A percentile compares a stretch with the other conserved stretches of the same genome.
Conservation (phyloP, 768 basidiomycete species). For the Boletus insuetus region DNA sequence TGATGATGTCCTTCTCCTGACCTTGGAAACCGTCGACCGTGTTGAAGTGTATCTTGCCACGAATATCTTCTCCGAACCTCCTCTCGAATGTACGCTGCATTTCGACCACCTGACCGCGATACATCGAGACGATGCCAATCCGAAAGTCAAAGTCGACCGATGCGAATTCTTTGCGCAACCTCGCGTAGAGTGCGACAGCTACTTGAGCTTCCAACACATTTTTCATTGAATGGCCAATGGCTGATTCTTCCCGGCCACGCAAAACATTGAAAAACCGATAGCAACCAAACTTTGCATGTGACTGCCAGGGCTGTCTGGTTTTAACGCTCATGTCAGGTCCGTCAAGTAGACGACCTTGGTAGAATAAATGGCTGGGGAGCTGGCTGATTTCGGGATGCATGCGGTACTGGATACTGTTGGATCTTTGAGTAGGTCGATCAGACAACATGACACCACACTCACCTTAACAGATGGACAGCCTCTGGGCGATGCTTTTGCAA, state of each 20-base stretch:
- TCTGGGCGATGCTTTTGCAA: conserved; percentile 76
- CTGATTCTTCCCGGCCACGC: conserved; percentile 56
- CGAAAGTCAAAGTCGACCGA: conserved; percentile 49
- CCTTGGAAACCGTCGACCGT: conserved; percentile 99
- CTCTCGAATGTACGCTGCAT: conserved; percentile 66
- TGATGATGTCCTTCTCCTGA: conserved; percentile 98
- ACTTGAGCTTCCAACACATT: conserved; percentile 73
- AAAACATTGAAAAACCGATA: conserved; percentile 89
- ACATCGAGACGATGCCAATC: conserved; percentile 87
- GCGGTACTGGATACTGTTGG: conserved; percentile 90
- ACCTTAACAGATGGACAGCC: conserved; percentile 92
- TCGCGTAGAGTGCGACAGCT: conserved; percentile 73
- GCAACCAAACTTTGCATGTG: conserved; percentile 68
- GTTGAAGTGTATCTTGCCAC: conserved; percentile 82
- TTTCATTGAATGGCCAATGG: conserved; percentile 64
- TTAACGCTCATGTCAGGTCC: conserved; percentile 86
- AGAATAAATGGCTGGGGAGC: conserved; percentile 88
- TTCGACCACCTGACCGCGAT: conserved; percentile 83
- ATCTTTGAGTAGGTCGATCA: not conserved
- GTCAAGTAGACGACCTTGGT: conserved; percentile 73
- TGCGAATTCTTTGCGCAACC: conserved; percentile 66
- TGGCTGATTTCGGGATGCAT: conserved; percentile 97
- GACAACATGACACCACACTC: conserved; percentile 11
- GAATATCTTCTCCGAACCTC: conserved; percentile 68
- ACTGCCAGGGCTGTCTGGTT: conserved; percentile 86